A percentile compares a stretch with the other conserved stretches of the same genome.
Conservation (phyloP, 768 basidiomycete species). For the Inosperma sp. region DNA sequence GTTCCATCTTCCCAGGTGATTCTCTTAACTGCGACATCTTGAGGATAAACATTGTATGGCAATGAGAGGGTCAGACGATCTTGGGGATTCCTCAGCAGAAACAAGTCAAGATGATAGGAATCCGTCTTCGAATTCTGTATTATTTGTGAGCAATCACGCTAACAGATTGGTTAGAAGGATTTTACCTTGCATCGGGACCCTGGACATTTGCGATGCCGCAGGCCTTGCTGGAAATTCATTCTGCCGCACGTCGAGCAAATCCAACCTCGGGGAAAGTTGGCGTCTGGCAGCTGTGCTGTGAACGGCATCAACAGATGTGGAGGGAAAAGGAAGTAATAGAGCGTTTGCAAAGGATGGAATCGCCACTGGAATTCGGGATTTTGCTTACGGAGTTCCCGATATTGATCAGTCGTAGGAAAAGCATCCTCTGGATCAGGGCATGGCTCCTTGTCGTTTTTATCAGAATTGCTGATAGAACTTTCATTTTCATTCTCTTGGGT, state of each 20-base stretch:
- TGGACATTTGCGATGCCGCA: slow-evolving; percentile 46
- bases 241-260: slow-evolving; percentile 44
- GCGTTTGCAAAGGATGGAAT: slow-evolving; percentile 19
- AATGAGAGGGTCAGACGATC: slow-evolving; percentile 28
- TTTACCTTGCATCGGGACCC: slow-evolving; percentile 39
- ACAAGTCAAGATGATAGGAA: slow-evolving; percentile 28
- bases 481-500: not conserved
- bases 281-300: slow-evolving; percentile 26
- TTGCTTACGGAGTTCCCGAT: slow-evolving; percentile 16
- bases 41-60: slow-evolving; percentile 30
- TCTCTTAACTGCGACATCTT: slow-evolving; percentile 10
- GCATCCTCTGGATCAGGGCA: slow-evolving; percentile 16
- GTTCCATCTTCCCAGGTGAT: slow-evolving; percentile 30
- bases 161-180: not conserved
- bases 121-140: slow-evolving; percentile 16
- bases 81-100: slow-evolving; percentile 33
- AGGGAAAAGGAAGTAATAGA: slow-evolving; percentile 29
- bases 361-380: slow-evolving; percentile 26
- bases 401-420: slow-evolving; percentile 17
- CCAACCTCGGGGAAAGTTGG: slow-evolving; percentile 44
- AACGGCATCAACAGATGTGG: slow-evolving; percentile 28
- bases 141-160: not conserved
- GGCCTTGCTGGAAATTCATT: slow-evolving; percentile 41
- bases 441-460: not conserved
- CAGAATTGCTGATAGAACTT: not conserved